phyloP scores from a whole-genome alignment of 192 early-diverging fungal species.

The Linnemannia elongata region DNA sequence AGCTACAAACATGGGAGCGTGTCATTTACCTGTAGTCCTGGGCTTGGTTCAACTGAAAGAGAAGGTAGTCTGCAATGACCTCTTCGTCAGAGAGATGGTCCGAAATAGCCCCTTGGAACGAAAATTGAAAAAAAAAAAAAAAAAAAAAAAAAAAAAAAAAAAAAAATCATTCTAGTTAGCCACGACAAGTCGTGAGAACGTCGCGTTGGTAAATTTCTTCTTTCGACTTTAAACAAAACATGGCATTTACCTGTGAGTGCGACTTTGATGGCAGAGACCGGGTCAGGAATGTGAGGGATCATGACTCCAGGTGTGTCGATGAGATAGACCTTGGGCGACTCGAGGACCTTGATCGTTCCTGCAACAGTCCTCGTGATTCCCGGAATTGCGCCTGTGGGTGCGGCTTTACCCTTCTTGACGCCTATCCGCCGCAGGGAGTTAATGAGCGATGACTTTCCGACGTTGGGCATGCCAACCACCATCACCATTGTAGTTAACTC shows the following conservation, averaged over 20 bases:
- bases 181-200: too few species aligned
- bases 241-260: slow-evolving; percentile 78
- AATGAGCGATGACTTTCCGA: slow-evolving; percentile 94
- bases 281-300: slow-evolving; percentile 88
- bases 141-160: not conserved
- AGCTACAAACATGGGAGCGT: not conserved
- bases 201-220: too few species aligned
- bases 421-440: slow-evolving; percentile 88
- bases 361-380: slow-evolving; percentile 89
- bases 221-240: not conserved
- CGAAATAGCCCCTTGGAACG: slow-evolving; percentile 73
- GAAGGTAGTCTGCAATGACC: slow-evolving; percentile 91
- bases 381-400: slow-evolving; percentile 85
- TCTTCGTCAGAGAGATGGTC: slow-evolving; percentile 86
- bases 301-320: slow-evolving; percentile 96
- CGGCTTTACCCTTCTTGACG: slow-evolving; percentile 84
- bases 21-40: slow-evolving; percentile 61
- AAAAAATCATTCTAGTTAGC: not conserved
- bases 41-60: slow-evolving; percentile 85
- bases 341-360: slow-evolving; percentile 80
- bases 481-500: slow-evolving; percentile 71
- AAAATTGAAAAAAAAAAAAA: not conserved
- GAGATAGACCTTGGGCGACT: slow-evolving; percentile 92
- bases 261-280: slow-evolving; percentile 88
- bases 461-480: slow-evolving; percentile 96